These are phyloP conservation scores for Henckelia pumila DNA, from an alignment of 257 asterid genomes.

Conservation along the genomic window DNA sequence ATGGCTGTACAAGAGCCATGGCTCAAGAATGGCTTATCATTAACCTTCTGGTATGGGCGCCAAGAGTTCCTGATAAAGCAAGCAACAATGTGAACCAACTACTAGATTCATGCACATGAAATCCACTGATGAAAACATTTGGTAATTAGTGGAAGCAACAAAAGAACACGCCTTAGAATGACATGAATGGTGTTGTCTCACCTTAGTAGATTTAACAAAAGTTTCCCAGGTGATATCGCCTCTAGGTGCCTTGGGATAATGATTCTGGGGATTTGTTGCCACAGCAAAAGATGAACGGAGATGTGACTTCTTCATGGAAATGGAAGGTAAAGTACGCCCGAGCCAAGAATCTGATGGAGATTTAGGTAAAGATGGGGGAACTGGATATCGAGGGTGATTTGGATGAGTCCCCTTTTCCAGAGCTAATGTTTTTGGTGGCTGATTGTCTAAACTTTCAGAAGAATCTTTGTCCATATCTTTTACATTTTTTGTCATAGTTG, in stretches of 20 bases:
- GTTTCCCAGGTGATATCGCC: slow-evolving; percentile 60
- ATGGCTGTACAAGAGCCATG: slow-evolving; percentile 1
- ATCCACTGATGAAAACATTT: not conserved
- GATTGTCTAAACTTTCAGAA: slow-evolving; percentile 24
- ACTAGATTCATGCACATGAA: not conserved
- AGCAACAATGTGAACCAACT: slow-evolving; percentile 10
- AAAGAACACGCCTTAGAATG: slow-evolving; percentile 48
- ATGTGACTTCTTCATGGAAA: slow-evolving; percentile 40
- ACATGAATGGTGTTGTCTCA: slow-evolving; percentile 43
- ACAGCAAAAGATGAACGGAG: slow-evolving; percentile 25
- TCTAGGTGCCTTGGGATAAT: slow-evolving; percentile 32
- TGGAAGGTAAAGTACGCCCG: slow-evolving; percentile 70
- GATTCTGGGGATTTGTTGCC: slow-evolving; percentile 29
- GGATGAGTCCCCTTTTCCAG: slow-evolving; percentile 14
- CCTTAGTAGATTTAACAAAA: slow-evolving; percentile 50
- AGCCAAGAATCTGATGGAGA: slow-evolving; percentile 95
- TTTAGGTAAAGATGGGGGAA: slow-evolving; percentile 73
- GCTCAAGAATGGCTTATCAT: slow-evolving; percentile 25
- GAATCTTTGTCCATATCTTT: slow-evolving; percentile 25
- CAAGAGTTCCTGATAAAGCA: slow-evolving; percentile 44
- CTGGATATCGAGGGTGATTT: slow-evolving; percentile 30
- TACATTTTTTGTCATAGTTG: slow-evolving; percentile 11
- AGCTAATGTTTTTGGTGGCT: slow-evolving; percentile 19
- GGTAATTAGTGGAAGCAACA: not conserved
- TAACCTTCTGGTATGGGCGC: slow-evolving; percentile 51